phyloP scores from a whole-genome alignment of 164 flowering plant species.

The Dillenia turbinata region DNA sequence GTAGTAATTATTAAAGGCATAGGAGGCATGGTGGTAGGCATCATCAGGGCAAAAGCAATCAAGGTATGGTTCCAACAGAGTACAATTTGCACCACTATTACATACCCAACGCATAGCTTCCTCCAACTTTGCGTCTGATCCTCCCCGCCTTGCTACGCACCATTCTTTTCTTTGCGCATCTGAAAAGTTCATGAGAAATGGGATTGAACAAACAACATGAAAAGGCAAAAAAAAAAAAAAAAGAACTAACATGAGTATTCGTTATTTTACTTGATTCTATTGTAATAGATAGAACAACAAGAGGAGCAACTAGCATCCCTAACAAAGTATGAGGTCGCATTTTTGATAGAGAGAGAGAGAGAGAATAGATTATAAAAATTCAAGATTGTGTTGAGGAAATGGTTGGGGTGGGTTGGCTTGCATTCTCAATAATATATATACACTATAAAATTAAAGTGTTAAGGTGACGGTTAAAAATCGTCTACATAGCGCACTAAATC shows the following conservation, averaged over 20 bases:
- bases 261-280: conserved; percentile 37
- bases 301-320: conserved; percentile 22
- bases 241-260: conserved; percentile 5
- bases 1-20: too few relatives aligned
- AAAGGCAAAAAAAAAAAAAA: neutral
- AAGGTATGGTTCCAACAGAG: too few relatives aligned
- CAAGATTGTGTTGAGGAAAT: neutral
- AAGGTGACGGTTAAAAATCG: too few relatives aligned
- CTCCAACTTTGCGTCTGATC: conserved; percentile 53
- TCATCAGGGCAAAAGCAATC: too few relatives aligned
- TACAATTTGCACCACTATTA: conserved; percentile 31
- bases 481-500: too few relatives aligned
- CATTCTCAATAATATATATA: neutral
- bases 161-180: conserved; percentile 62
- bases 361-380: neutral
- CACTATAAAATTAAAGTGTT: too few relatives aligned
- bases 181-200: conserved; percentile 7
- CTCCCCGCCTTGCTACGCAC: conserved; percentile 81
- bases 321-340: conserved; percentile 10
- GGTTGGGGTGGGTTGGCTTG: neutral
- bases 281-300: conserved; percentile 21
- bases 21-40: too few relatives aligned
- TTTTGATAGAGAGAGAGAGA: conserved; percentile 1
- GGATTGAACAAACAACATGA: neutral
- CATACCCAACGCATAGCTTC: conserved; percentile 74